phyloP scores from a whole-genome alignment of 179 eudicot species.

The Beta lomatogona region DNA sequence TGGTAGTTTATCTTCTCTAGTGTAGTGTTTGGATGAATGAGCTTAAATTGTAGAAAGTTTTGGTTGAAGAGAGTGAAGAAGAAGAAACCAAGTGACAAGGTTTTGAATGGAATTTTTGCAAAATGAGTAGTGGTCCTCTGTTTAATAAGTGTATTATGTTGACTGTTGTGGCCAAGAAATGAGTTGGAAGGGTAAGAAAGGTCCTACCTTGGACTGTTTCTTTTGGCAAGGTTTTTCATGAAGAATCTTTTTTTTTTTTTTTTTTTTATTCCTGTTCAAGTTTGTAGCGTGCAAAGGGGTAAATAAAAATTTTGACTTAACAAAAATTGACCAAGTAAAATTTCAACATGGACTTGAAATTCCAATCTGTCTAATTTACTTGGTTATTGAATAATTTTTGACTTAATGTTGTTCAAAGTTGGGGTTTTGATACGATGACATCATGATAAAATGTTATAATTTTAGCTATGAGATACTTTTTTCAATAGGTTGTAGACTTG shows the following conservation, averaged over 20 bases:
- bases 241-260: neutral
- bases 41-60: neutral
- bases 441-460: no score
- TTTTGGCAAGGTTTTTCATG: neutral
- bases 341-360: no score
- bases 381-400: no score
- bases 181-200: slow-evolving; percentile 18
- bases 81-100: neutral
- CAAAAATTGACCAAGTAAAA: no score
- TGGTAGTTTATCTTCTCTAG: neutral
- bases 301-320: neutral
- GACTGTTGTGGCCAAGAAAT: slow-evolving; percentile 11
- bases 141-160: neutral
- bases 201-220: slow-evolving; percentile 27
- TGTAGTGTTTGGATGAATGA: neutral
- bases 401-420: no score
- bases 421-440: no score
- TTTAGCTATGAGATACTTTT: no score
- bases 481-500: no score
- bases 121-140: neutral
- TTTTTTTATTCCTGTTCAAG: neutral
- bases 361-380: no score
- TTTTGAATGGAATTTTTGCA: neutral
- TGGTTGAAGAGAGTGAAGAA: neutral
- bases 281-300: neutral